A percentile compares a stretch with the other conserved stretches of the same genome.
Conservation (phyloP, 192 early-diverging fungal species). For the Diversispora epigaea region DNA sequence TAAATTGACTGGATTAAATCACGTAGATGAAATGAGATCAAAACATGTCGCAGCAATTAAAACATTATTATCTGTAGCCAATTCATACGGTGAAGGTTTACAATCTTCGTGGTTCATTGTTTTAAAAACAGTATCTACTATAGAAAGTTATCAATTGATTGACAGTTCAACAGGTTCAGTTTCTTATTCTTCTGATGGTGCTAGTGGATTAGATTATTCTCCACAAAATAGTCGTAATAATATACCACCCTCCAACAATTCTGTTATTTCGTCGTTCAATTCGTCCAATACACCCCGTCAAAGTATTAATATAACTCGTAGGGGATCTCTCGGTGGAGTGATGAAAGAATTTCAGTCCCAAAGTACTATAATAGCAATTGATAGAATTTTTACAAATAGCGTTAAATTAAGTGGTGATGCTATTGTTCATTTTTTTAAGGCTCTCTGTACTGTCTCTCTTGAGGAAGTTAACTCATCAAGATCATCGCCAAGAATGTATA, state of each 20-base stretch:
- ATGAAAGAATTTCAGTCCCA: conserved; percentile 70
- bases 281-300: conserved; percentile 3
- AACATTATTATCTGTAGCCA: conserved; percentile 75
- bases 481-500: conserved; percentile 76
- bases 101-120: conserved; percentile 77
- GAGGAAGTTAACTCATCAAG: conserved; percentile 77
- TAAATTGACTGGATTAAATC: conserved; percentile 82
- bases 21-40: conserved; percentile 79
- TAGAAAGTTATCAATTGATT: conserved; percentile 84
- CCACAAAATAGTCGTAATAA: conserved; percentile 24
- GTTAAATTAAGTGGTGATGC: conserved; percentile 74
- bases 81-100: conserved; percentile 62
- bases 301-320: conserved; percentile 38
- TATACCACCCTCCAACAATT: conserved; percentile 5
- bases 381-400: conserved; percentile 83
- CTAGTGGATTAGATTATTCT: conserved; percentile 46
- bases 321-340: conserved; percentile 40
- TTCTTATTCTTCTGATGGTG: conserved; percentile 38
- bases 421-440: conserved; percentile 85
- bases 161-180: conserved; percentile 48
- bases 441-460: conserved; percentile 83
- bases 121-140: conserved; percentile 77
- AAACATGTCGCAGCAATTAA: conserved; percentile 91
- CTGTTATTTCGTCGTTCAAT: neutral
- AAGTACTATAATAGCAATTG: conserved; percentile 79